Base-by-base conservation (phyloP, 768 basidiomycete species). In the Amanita rubescens region DNA sequence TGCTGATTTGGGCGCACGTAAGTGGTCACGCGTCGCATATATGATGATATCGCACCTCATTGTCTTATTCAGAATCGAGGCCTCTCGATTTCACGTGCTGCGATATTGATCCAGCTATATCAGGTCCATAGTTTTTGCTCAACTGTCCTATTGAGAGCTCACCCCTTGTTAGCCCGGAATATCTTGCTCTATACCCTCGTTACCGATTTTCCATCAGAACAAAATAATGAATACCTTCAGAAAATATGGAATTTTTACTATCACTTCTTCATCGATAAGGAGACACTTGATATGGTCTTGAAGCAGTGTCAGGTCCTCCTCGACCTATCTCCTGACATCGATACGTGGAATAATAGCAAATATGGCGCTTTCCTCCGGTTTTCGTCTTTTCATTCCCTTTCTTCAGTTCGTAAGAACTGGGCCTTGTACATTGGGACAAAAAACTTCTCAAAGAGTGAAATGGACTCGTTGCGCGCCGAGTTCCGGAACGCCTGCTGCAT, bases 181-280 rank as follows among this genome's bases (percentile, higher is more conserved):
- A 62, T 74, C 24, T 53, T 81, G 7, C 66, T 81, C 3, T 63
- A 76, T 44, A 74, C 75, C 0, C 57, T 80, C 54, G 57, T 78
- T 7, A 50, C 58, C 2, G 76, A 80, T 34, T 34, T 52, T 2
- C 42, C 39, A 11, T 30, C 25, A 2, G 27, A 43, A 20, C 11
- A 17, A 2, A 19, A 12, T 0, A 11, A 56, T 2, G 39, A 49
- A 19, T 59, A 55, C 3, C 51, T 59, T 9, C 44, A 44, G 2
- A 54, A 25, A 8, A 58, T 71, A 8, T 81, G 75, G 76, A 69
- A 74, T 49, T 69, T 77, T 3, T 81, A 76, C 63, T 78, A 71
- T 55, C 74, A 80, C 57, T 62, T 79, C 37, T 74, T 69, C 53
- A 55, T 81, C 12, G 72, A 79, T 62, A 56, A 73, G 20, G 25